Conservation (phyloP, 129 eudicot species). For the Chrysanthemum makinoi region DNA sequence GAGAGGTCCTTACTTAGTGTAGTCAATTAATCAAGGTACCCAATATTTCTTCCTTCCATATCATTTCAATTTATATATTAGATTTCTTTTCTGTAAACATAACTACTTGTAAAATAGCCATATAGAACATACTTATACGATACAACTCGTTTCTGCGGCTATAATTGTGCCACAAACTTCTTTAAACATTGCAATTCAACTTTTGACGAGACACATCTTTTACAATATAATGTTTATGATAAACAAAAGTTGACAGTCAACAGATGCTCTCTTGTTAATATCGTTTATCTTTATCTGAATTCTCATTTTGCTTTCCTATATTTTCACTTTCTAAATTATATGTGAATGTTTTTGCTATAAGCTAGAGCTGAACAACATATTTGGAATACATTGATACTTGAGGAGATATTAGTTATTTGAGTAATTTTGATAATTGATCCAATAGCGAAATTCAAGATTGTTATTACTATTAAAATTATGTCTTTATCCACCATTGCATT, state of each 20-base stretch:
- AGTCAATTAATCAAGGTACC: constrained; percentile 47
- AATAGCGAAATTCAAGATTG: too few species aligned
- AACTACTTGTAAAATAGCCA: too few species aligned
- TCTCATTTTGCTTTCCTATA: not conserved
- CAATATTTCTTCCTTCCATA: not conserved
- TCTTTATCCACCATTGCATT: too few species aligned
- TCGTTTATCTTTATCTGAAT: not conserved
- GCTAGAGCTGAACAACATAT: not conserved
- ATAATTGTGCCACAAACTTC: too few species aligned
- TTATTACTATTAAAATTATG: too few species aligned
- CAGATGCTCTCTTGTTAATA: not conserved
- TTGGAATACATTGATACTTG: not conserved
- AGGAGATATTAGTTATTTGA: not conserved
- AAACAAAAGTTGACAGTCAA: not conserved
- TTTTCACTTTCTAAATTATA: not conserved
- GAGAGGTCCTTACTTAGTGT: constrained; percentile 36
- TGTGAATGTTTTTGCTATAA: not conserved
- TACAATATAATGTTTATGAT: too few species aligned
- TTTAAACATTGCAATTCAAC: too few species aligned
- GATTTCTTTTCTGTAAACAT: not conserved
- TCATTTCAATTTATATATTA: not conserved
- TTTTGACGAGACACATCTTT: too few species aligned
- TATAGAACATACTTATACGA: too few species aligned
- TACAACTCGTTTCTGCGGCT: too few species aligned
- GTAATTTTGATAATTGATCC: too few species aligned